Evolutionary conservation across 179 eudicot species (phyloP), one percentile per base, ranked within the genome.

Genomic region (Pouteria campechiana): DNA sequence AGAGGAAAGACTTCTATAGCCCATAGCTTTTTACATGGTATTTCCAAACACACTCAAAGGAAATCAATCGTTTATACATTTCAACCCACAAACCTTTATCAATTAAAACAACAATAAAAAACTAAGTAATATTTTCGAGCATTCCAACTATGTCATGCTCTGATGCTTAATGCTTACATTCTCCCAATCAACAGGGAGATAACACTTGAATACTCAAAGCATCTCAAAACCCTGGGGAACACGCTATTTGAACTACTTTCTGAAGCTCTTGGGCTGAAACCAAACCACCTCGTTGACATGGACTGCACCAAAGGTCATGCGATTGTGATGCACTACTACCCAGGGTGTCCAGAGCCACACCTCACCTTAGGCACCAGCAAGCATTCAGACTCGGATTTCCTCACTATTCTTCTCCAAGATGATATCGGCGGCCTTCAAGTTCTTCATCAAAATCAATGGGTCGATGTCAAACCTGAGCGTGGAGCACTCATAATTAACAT

Each of bases 271-370:
- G 83, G 76, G 0, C 68, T 76, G 6, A 12, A 61, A 11, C 59
- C 55, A 0, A 48, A 41, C 20, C 53, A 64, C 52, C 58, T 78
- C 9, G 48, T 36, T 32, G 49, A 45, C 23, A 57, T 70, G 62
- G 65, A 43, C 1, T 67, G 72, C 44, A 52, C 45, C 1, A 57
- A 64, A 14, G 72, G 65, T 4, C 56, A 56, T 1, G 31, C 55
- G 16, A 3, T 64, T 10, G 3, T 57, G n/a, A 68, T 77, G 6
- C 72, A 70, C 38, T 77, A 73, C 46, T 78, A 70, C 16, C 81
- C 78, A 0, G 34, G 75, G 3, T 78, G 86, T 25, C 86, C 86
- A 2, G 55, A 78, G 25, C 81, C 86, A n/a, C 68, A 78, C 19
- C 35, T 68, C 8, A 62, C 86, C 3, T 15, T 78, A 2, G 78